Percentiles rank a stretch among this genome's conserved stretches.
These are phyloP conservation scores for Mycena sp. DNA, from an alignment of 1,284 basidiomycete genomes.

Conservation along the genomic window DNA sequence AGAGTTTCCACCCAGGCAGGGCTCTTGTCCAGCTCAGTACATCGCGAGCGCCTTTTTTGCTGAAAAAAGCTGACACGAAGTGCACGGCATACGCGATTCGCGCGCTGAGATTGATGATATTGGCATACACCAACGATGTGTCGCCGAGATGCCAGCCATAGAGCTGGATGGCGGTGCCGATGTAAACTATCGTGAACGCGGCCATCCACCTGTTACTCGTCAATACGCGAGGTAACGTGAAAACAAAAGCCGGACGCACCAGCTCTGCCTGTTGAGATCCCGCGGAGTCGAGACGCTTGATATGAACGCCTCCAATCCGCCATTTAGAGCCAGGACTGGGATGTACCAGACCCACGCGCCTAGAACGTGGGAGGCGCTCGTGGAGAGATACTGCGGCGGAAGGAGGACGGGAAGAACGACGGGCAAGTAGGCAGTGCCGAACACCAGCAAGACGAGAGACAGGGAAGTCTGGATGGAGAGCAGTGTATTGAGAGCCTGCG, in stretches of 20 bases:
- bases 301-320: slow-evolving; percentile 89
- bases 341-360: slow-evolving; percentile 86
- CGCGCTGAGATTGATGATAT: slow-evolving; percentile 69
- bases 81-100: slow-evolving; percentile 62
- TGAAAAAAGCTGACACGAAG: slow-evolving; percentile 51
- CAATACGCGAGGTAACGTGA: background rate
- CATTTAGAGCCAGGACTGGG: slow-evolving; percentile 89
- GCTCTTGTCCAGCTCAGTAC: slow-evolving; percentile 38
- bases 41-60: slow-evolving; percentile 33
- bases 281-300: slow-evolving; percentile 75
- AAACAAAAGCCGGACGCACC: slow-evolving; percentile 40
- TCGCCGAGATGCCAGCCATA: slow-evolving; percentile 67
- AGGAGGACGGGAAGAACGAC: slow-evolving; percentile 77
- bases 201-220: slow-evolving; percentile 67
- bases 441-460: slow-evolving; percentile 75
- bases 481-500: slow-evolving; percentile 58
- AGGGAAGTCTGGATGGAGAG: slow-evolving; percentile 77
- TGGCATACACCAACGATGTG: slow-evolving; percentile 79
- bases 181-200: slow-evolving; percentile 70
- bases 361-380: slow-evolving; percentile 81
- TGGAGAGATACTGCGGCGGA: slow-evolving; percentile 73
- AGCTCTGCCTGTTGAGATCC: slow-evolving; percentile 74
- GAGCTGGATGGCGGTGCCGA: slow-evolving; percentile 60
- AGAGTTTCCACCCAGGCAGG: slow-evolving; percentile 46
- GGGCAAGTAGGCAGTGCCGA: slow-evolving; percentile 79